phyloP scores from a whole-genome alignment of 148 eudicot species.

The Drosera capensis region DNA sequence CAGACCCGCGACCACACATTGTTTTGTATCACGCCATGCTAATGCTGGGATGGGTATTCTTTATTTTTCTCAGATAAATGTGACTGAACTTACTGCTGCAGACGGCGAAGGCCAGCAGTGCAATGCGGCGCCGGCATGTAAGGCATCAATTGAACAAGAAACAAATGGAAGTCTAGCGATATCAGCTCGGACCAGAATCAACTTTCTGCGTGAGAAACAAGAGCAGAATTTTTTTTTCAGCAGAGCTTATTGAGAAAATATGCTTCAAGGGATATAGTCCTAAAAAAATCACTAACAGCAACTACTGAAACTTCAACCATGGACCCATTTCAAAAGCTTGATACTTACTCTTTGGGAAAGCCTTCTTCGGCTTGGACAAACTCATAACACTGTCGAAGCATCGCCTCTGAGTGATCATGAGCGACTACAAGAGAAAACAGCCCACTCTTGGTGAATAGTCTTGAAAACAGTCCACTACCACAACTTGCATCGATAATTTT shows the following conservation, averaged over 20 bases:
- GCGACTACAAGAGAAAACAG: constrained; percentile 74
- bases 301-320: constrained; percentile 39
- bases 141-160: constrained; percentile 72
- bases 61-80: no score
- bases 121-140: constrained; percentile 97
- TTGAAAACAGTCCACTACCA: constrained; percentile 81
- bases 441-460: constrained; percentile 79
- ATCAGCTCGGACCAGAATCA: constrained; percentile 85
- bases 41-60: no score
- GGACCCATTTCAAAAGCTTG: constrained; percentile 1
- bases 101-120: constrained; percentile 99
- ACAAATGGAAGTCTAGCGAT: constrained; percentile 88
- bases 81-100: constrained; percentile 79
- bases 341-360: constrained; percentile 63
- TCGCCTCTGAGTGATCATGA: constrained; percentile 74
- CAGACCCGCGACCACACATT: no score
- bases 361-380: constrained; percentile 61
- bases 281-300: no score
- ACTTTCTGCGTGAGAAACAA: constrained; percentile 30
- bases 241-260: neutral
- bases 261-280: neutral
- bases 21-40: no score
- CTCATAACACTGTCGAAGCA: constrained; percentile 69
- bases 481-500: constrained; percentile 88
- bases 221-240: neutral